A percentile compares a stretch with the other conserved stretches of the same genome.
Conservation (phyloP, 768 basidiomycete species). For the Leccinum pellstonianum region DNA sequence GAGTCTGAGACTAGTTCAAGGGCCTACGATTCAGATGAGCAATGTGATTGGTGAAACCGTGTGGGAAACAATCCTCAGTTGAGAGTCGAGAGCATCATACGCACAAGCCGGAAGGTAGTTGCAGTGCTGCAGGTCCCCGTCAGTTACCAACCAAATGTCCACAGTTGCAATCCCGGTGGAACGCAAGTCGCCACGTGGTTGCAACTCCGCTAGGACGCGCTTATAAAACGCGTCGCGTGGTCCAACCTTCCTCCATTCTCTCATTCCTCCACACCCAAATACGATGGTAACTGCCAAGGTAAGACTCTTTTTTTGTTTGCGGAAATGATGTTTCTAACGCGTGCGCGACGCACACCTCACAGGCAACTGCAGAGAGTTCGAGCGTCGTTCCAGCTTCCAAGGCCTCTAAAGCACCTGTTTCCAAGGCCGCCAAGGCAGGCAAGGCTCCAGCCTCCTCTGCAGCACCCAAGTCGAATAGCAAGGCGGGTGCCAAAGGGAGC, state of each 20-base stretch:
- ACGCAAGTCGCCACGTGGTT: background rate
- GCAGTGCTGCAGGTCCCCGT: no score
- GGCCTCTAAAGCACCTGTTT: constrained; percentile 33
- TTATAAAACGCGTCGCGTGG: constrained; percentile 16
- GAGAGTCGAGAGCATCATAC: no score
- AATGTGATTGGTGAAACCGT: no score
- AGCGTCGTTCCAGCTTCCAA: constrained; percentile 31
- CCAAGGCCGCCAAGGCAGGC: constrained; percentile 50
- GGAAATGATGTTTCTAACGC: background rate
- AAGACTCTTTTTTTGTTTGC: background rate
- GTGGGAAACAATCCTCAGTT: no score
- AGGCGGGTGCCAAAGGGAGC: constrained; percentile 8
- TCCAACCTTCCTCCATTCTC: no score
- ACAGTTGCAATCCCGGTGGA: no score
- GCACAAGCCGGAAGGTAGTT: no score
- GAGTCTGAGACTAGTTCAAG: no score
- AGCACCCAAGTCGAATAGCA: constrained; percentile 36
- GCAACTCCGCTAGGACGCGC: constrained; percentile 21
- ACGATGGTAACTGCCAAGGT: constrained; percentile 10
- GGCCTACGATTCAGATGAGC: no score
- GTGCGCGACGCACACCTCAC: background rate
- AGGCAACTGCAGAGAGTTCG: background rate
- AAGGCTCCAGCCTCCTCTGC: constrained; percentile 52
- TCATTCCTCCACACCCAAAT: background rate
- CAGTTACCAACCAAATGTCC: no score